Percentiles rank a stretch among this genome's conserved stretches.
These are phyloP conservation scores for Canariomyces notabilis DNA, from an alignment of 2,329 filamentous ascomycete genomes.

Conservation along the genomic window DNA sequence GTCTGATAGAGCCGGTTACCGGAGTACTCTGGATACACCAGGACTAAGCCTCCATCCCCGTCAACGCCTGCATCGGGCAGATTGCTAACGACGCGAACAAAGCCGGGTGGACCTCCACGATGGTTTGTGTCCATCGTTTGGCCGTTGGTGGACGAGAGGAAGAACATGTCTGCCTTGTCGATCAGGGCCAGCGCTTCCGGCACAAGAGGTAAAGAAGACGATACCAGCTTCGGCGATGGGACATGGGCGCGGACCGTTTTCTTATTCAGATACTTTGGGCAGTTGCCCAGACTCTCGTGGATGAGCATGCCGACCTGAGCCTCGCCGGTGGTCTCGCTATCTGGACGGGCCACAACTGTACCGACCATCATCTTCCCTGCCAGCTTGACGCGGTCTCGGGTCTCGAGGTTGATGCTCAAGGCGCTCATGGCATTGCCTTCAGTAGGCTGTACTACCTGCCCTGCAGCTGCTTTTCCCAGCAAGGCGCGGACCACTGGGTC, in stretches of 20 bases:
- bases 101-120: conserved; percentile 69
- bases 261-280: conserved; percentile 80
- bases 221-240: conserved; percentile 44
- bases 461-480: conserved; percentile 44
- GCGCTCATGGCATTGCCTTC: conserved; percentile 39
- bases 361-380: conserved; percentile 65
- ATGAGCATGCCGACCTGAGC: conserved; percentile 61
- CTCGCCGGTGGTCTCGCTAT: conserved; percentile 28
- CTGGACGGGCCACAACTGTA: conserved; percentile 38
- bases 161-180: conserved; percentile 65
- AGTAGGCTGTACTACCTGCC: conserved; percentile 37
- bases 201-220: conserved; percentile 40
- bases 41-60: conserved; percentile 33
- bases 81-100: conserved; percentile 63
- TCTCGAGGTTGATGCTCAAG: conserved; percentile 62
- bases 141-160: conserved; percentile 64
- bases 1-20: conserved; percentile 83
- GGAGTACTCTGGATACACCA: conserved; percentile 79
- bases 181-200: conserved; percentile 55
- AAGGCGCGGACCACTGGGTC: conserved; percentile 69
- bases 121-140: conserved; percentile 79
- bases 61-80: conserved; percentile 20
- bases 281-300: conserved; percentile 72
- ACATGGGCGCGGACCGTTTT: conserved; percentile 55
- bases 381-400: conserved; percentile 67